Base-by-base conservation (phyloP, 2,329 filamentous ascomycete genomes). In the Emmonsiellopsis sp. region DNA sequence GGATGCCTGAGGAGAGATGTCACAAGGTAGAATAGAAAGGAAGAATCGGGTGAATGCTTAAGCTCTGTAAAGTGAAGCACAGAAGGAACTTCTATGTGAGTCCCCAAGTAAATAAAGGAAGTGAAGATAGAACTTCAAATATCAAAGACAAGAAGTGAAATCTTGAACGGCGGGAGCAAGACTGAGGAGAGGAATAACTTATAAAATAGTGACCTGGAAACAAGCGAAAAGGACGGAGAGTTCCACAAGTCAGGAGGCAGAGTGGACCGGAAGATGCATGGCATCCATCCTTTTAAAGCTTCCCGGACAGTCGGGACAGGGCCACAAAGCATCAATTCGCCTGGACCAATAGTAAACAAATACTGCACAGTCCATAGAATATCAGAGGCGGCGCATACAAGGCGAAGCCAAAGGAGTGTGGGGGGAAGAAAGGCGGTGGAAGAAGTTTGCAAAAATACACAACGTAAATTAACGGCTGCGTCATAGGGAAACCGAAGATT, bases 281-380 rank as follows among this genome's bases (percentile, higher is more conserved):
- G 57, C 57, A 57, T 48, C 43, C 50, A 27, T 27, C 21, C 40
- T 56, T 57, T 58, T 56, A 57, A 56, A 57, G 56, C 54, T 58
- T 59, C 56, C 57, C 57, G 55, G 51, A 54, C 37, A 47, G 48
- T 56, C 56, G 57, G 57, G 57, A 59, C 57, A 57, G 56, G 57
- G 53, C 57, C 52, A 50, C 52, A 54, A 39, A 44, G 6, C 44
- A 53, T 43, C 32, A 49, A 32, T 49, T 43, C 39, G 33, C 42
- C 21, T 10, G 33, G 31, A 7, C 33, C 50, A 52, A 52, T 52
- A 31, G 33, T 17, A 44, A 46, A 17, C 5, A 32, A 52, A 52
- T 52, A 31, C 17, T 17, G 34, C 37, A 10, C 10, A 32, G 14
- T n/a, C 33, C n/a, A 14, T 8, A 36, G 31, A 17, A 34, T 51